A percentile compares a stretch with the other conserved stretches of the same genome.
phyloP scores from a whole-genome alignment of 1,284 basidiomycete species.

The Microbotryomycetes sp. region DNA sequence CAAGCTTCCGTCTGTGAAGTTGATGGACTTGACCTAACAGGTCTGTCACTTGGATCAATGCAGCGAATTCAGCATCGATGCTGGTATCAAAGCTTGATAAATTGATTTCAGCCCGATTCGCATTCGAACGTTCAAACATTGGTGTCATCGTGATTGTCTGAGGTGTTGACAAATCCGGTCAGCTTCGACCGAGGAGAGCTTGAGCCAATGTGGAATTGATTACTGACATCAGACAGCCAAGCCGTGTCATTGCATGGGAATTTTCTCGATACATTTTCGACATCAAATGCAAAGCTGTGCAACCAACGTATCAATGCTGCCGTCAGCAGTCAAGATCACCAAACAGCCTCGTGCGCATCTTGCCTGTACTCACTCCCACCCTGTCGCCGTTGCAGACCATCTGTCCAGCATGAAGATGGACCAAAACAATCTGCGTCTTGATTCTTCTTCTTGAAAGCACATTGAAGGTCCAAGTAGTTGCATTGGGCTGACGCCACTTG shows the following conservation, averaged over 20 bases:
- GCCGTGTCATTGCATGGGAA: not conserved
- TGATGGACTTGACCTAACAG: constrained; percentile 3
- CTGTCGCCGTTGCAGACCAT: not conserved
- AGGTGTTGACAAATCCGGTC: not conserved
- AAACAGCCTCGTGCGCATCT: too few relatives aligned
- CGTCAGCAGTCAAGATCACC: too few relatives aligned
- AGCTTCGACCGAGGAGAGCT: not conserved
- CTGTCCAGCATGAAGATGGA: constrained; percentile 1
- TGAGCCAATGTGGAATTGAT: not conserved
- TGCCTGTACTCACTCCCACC: too few relatives aligned
- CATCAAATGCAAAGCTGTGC: not conserved
- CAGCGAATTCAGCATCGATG: too few relatives aligned
- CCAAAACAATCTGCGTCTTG: not conserved
- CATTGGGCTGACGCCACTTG: not conserved
- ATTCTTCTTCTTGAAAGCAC: not conserved
- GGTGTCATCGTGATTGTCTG: too few relatives aligned
- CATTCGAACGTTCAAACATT: too few relatives aligned
- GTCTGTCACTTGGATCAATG: too few relatives aligned
- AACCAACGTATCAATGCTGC: too few relatives aligned
- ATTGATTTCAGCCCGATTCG: too few relatives aligned
- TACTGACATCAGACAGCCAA: not conserved
- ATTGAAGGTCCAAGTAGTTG: not conserved
- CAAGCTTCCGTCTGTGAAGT: not conserved
- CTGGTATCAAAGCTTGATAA: too few relatives aligned
- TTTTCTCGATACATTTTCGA: not conserved